These are phyloP conservation scores for Pilaira anomala DNA, from an alignment of 192 early-diverging fungal genomes.

Conservation along the genomic window DNA sequence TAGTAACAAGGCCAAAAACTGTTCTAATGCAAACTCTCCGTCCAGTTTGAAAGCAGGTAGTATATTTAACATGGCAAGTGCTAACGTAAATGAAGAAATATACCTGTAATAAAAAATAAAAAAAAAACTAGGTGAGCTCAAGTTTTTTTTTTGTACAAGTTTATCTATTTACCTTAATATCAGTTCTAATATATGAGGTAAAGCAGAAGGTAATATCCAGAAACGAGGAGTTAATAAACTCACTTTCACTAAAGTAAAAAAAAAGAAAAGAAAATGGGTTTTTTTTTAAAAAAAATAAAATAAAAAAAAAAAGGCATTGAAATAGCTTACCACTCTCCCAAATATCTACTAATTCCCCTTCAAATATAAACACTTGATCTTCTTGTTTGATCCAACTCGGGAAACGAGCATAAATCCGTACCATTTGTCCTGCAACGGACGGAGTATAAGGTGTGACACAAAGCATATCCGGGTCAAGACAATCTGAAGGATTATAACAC, in stretches of 20 bases:
- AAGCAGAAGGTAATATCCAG: conserved; percentile 51
- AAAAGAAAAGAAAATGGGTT: too few relatives aligned
- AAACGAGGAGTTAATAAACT: conserved; percentile 52
- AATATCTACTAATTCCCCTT: conserved; percentile 66
- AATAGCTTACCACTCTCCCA: conserved; percentile 59
- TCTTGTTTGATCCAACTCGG: conserved; percentile 34
- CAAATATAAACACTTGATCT: conserved; percentile 53
- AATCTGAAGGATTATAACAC: conserved; percentile 40
- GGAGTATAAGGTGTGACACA: conserved; percentile 60
- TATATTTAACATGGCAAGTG: conserved; percentile 69
- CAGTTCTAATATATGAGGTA: conserved; percentile 58
- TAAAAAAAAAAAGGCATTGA: conserved; percentile 4
- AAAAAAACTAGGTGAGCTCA: neutral
- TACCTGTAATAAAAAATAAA: conserved; percentile 51
- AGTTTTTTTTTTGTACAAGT: neutral
- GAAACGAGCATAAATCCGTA: conserved; percentile 52
- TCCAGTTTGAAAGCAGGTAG: conserved; percentile 68
- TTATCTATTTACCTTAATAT: conserved; percentile 44
- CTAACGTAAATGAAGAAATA: conserved; percentile 64
- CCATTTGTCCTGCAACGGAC: conserved; percentile 38
- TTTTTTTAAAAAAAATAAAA: too few relatives aligned
- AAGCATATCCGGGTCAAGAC: conserved; percentile 15
- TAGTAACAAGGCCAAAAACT: conserved; percentile 17
- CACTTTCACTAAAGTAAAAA: conserved; percentile 51
- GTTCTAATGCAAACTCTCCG: conserved; percentile 61